Percentiles rank a stretch among this genome's conserved stretches.
Conservation (phyloP, 2,329 filamentous ascomycete genomes). For the Fusarium pseudograminearum region DNA sequence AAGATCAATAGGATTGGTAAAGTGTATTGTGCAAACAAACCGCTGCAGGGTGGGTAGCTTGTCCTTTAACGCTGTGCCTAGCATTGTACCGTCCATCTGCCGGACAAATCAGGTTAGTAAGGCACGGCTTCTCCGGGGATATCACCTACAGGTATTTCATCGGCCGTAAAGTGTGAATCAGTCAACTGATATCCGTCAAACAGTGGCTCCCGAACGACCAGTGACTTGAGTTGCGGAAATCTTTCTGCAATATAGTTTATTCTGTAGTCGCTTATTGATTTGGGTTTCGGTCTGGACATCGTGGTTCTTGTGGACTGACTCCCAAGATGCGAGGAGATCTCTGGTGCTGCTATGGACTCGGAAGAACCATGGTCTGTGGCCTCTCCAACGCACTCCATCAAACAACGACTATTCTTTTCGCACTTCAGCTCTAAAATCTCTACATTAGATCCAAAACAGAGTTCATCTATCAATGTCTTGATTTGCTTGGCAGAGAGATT, state of each 20-base stretch:
- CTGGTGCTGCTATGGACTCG: not conserved
- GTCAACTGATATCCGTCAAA: not conserved
- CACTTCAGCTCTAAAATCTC: not conserved
- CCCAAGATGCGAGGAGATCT: not conserved
- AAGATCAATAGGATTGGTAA: not conserved
- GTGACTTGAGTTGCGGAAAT: not conserved
- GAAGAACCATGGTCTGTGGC: not conserved
- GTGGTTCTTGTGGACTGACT: not conserved
- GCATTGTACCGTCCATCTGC: not conserved
- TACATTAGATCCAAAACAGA: not conserved
- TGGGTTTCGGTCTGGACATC: not conserved
- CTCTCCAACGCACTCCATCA: not conserved
- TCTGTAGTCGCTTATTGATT: not conserved
- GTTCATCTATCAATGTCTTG: not conserved
- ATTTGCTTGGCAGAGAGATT: not conserved
- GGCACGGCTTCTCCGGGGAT: not conserved
- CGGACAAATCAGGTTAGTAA: not conserved
- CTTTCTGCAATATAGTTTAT: not conserved
- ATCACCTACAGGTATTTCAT: not conserved
- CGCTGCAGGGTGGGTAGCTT: not conserved
- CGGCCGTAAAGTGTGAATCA: not conserved
- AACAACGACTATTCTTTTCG: accelerated
- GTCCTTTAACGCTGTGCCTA: not conserved
- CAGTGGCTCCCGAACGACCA: not conserved
- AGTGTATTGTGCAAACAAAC: not conserved